Evolutionary conservation across 345 rosid genomes (phyloP).

Genomic region (Turritis glabra): DNA sequence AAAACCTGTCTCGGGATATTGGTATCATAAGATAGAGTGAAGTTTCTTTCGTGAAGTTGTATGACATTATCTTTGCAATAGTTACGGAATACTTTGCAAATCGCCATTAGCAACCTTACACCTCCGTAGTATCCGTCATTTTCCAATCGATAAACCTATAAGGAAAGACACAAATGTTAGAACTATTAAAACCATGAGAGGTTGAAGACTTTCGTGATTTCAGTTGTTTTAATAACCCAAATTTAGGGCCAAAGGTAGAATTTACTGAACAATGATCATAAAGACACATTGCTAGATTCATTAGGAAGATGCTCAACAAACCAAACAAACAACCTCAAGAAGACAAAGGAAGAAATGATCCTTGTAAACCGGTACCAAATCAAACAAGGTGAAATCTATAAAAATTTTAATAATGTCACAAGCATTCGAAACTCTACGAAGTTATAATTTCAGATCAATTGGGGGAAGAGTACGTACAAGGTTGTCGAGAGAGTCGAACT

Average conservation of each 20-base stretch:
- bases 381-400: no score
- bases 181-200: no score
- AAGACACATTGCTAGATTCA: no score
- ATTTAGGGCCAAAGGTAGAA: background rate
- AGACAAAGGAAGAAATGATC: no score
- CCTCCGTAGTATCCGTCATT: slow-evolving; percentile 94
- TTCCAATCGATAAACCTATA: slow-evolving; percentile 49
- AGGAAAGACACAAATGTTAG: no score
- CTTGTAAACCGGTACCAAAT: no score
- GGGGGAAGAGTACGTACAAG: slow-evolving; percentile 43
- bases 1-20: slow-evolving; percentile 89
- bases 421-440: no score
- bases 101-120: slow-evolving; percentile 80
- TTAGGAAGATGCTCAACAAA: no score
- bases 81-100: slow-evolving; percentile 63
- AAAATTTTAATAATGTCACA: no score
- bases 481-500: slow-evolving; percentile 61
- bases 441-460: background rate
- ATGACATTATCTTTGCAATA: slow-evolving; percentile 63
- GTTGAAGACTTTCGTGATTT: background rate
- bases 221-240: background rate
- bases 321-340: no score
- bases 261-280: background rate
- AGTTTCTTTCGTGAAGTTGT: slow-evolving; percentile 53
- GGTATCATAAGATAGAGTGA: slow-evolving; percentile 79